A percentile compares a stretch with the other conserved stretches of the same genome.
Evolutionary conservation across 768 basidiomycete species (phyloP).

Genomic region (Gelatoporia subvermispora): DNA sequence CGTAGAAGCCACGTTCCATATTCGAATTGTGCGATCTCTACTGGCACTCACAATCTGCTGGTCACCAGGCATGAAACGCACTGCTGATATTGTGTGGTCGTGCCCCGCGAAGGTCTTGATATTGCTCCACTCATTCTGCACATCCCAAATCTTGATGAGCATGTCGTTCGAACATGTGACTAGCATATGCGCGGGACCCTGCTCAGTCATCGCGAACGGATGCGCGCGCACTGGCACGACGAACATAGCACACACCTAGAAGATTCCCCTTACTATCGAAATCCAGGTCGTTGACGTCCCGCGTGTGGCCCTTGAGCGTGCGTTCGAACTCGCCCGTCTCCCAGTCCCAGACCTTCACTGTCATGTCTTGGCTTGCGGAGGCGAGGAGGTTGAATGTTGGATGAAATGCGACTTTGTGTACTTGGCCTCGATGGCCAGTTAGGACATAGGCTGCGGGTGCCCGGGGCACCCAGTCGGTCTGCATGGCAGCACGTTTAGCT

Average conservation of each 20-base stretch:
- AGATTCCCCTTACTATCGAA: conserved; percentile 49
- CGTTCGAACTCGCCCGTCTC: conserved; percentile 56
- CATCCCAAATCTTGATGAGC: conserved; percentile 55
- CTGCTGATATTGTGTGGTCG: conserved; percentile 53
- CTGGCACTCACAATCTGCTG: conserved; percentile 49
- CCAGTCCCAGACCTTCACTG: conserved; percentile 60
- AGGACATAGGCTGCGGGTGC: conserved; percentile 78
- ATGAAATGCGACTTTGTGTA: conserved; percentile 45
- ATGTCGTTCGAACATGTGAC: conserved; percentile 56
- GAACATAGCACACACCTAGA: conserved; percentile 47
- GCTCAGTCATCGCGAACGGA: conserved; percentile 38
- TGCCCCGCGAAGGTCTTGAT: conserved; percentile 51
- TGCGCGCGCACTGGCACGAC: conserved; percentile 34
- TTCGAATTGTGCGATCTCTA: conserved; percentile 47
- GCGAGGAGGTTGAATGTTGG: conserved; percentile 47
- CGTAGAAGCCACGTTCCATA: conserved; percentile 56
- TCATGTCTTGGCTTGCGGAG: conserved; percentile 51
- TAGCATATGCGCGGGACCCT: conserved; percentile 79
- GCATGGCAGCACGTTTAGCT: conserved; percentile 52
- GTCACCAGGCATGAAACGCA: conserved; percentile 48
- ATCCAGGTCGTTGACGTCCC: conserved; percentile 52
- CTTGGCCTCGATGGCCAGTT: conserved; percentile 36
- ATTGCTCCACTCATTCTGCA: conserved; percentile 51
- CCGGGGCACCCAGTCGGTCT: conserved; percentile 85
- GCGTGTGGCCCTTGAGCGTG: conserved; percentile 57